A percentile compares a stretch with the other conserved stretches of the same genome.
Evolutionary conservation across 352 stramenopile genomes (phyloP).

Genomic region (Globisporangium alternatum): DNA sequence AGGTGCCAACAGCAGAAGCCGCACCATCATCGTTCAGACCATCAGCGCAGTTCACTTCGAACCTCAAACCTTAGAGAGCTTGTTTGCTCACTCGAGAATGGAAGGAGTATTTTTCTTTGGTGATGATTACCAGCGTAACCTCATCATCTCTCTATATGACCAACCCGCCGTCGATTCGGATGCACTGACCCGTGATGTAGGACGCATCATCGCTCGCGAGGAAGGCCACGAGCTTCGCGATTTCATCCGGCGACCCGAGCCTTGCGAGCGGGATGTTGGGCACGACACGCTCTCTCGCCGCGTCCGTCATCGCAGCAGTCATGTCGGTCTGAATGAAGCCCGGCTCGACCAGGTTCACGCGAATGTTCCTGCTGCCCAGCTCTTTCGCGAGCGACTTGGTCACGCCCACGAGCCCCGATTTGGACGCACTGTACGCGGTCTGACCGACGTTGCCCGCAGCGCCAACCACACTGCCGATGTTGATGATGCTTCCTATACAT

Average conservation of each 20-base stretch:
- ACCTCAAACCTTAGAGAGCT: constrained; percentile 16
- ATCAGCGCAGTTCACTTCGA: constrained; percentile 13
- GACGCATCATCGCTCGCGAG: constrained; percentile 66
- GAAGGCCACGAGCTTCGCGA: constrained; percentile 79
- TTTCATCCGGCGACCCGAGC: constrained; percentile 64
- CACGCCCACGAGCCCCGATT: constrained; percentile 68
- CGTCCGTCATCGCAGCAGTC: constrained; percentile 56
- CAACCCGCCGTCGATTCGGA: constrained; percentile 78
- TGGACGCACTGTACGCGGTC: constrained; percentile 81
- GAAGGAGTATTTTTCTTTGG: neutral
- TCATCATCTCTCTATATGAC: constrained; percentile 40
- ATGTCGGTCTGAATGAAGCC: constrained; percentile 86
- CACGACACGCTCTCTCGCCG: constrained; percentile 45
- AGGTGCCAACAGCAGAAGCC: constrained; percentile 4
- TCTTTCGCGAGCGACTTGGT: constrained; percentile 84
- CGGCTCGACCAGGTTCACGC: constrained; percentile 86
- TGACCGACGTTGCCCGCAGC: constrained; percentile 71
- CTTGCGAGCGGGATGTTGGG: constrained; percentile 55
- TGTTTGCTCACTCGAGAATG: neutral
- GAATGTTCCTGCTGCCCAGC: constrained; percentile 77
- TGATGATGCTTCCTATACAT: constrained; percentile 63
- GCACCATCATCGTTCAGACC: constrained; percentile 7
- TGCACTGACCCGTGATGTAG: constrained; percentile 85
- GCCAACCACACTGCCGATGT: constrained; percentile 83
- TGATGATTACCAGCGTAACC: neutral